phyloP scores from a whole-genome alignment of 2,329 filamentous ascomycete species.

The Stagonosporopsis vannaccii region DNA sequence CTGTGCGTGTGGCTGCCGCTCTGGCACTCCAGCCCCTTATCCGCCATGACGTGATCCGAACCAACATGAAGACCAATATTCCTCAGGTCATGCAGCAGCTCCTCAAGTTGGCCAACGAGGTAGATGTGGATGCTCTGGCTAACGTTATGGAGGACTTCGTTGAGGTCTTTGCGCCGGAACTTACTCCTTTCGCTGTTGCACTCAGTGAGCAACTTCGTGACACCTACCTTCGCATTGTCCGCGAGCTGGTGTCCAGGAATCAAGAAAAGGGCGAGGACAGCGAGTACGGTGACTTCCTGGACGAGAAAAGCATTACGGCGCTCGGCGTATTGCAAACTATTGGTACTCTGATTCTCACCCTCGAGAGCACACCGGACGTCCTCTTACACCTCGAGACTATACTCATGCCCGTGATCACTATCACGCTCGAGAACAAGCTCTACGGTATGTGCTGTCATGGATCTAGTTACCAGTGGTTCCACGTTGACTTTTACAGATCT shows the following conservation, averaged over 20 bases:
- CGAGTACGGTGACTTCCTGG: constrained; percentile 86
- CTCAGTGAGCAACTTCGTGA: constrained; percentile 94
- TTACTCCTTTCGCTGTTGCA: constrained; percentile 96
- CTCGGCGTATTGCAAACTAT: constrained; percentile 97
- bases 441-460: constrained; percentile 66
- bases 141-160: constrained; percentile 99
- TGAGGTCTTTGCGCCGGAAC: constrained; percentile 94
- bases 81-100: constrained; percentile 99
- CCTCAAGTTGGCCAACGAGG: constrained; percentile 95
- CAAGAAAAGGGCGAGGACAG: constrained; percentile 76
- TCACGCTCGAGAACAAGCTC: constrained; percentile 96
- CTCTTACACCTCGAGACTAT: constrained; percentile 93
- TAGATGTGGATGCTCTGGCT: constrained; percentile 93
- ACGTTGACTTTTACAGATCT: constrained; percentile 65
- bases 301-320: constrained; percentile 98
- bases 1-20: constrained; percentile 92
- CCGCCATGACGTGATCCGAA: constrained; percentile 90
- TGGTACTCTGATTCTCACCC: constrained; percentile 91
- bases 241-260: constrained; percentile 89
- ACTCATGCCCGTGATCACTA: constrained; percentile 94
- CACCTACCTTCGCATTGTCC: constrained; percentile 92
- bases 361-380: constrained; percentile 97
- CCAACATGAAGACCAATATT: constrained; percentile 96
- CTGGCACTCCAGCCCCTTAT: constrained; percentile 95
- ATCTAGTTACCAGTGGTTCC: background rate